Conservation (phyloP, 73 alveolate genomes). For the Effrenium voratum region DNA sequence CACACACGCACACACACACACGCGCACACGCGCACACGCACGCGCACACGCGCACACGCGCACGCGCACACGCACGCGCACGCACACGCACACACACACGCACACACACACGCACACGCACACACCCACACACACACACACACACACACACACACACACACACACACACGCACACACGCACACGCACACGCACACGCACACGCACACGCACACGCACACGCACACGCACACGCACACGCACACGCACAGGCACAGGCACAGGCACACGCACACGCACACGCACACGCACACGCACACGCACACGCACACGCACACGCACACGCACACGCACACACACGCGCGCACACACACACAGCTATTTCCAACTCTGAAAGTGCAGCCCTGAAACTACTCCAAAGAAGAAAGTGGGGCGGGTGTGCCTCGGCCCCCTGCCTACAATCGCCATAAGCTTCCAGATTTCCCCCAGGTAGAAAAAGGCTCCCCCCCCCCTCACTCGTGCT, state of each 20-base stretch:
- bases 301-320: not conserved
- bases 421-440: no score
- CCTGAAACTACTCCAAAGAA: no score
- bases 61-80: not conserved
- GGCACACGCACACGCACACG: not conserved
- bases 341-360: not conserved
- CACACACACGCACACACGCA: not conserved
- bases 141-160: not conserved
- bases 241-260: not conserved
- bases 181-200: slow-evolving; percentile 5
- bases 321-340: not conserved
- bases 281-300: not conserved
- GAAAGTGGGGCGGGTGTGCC: no score
- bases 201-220: slow-evolving; percentile 1
- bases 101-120: not conserved
- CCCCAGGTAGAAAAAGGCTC: no score
- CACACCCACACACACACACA: not conserved
- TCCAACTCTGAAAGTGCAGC: no score
- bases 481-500: no score
- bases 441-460: no score
- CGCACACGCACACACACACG: not conserved
- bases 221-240: not conserved
- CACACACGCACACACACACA: no score
- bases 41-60: not conserved
- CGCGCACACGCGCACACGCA: no score